Base-by-base conservation (phyloP, 306 rosid genomes). In the Luffa aegyptiaca region DNA sequence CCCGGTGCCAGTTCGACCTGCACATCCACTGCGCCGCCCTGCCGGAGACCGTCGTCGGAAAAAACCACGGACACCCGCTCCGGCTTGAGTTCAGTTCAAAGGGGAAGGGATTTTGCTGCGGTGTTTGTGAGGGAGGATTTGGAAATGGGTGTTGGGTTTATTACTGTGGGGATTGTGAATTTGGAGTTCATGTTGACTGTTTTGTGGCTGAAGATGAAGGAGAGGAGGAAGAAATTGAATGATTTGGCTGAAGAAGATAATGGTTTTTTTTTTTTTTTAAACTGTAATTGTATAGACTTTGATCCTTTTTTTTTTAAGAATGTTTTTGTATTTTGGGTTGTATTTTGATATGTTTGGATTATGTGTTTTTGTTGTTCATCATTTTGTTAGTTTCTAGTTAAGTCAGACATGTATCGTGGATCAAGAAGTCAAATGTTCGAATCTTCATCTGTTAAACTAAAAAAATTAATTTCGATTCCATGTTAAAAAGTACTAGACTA, bases 1-100 rank as follows among this genome's bases (percentile, higher is more conserved):
- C 66, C 1, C 56, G 82, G 7, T 66, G 82, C 77, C 82, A 80
- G 55, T 80, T 80, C 18, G 82, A 80, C 21, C 77, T 80, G 26
- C 82, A 80, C 6, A 8, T 80, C 35, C 77, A 80, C 39, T 80
- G 82, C 42, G 82, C 82, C 6, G 11, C 77, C 1, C 7, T 69
- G 82, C 82, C 82, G 31, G 82, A 80, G 8, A 65, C 42, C 5
- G 44, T 65, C 5, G 3, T 1, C 2, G 59, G 64, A 0, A 79
- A 51, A n/a, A 44, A n/a, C 26, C 82, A 79, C 46, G 77, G 39
- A 0, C 76, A 80, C 18, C 77, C 69, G 16, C 82, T 80, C 33
- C 51, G 44, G 5, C 77, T 80, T 6, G 35, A 1, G 31, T 66
- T 52, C 31, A 5, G 39, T 5, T 41, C 11, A 7, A 53, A 52